These are phyloP conservation scores for Ampelocalamus luodianensis DNA, from an alignment of 176 grass and related monocot species.

Conservation along the genomic window DNA sequence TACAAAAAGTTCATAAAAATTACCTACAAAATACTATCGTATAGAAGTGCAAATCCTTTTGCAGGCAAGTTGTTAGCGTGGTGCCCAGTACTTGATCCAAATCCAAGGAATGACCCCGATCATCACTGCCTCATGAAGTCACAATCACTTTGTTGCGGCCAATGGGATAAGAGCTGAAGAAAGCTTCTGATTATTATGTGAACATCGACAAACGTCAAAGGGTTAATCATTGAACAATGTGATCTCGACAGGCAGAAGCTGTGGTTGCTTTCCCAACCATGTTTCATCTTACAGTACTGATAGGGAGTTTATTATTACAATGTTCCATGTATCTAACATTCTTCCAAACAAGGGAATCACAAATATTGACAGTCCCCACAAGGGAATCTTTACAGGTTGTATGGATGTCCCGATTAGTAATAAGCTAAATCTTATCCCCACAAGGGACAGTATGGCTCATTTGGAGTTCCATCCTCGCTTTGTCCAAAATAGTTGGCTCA, in stretches of 20 bases:
- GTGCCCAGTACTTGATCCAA: not conserved
- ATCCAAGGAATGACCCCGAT: conserved; percentile 20
- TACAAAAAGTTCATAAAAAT: too few relatives aligned
- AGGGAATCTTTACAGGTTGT: not conserved
- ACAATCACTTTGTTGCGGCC: conserved; percentile 12
- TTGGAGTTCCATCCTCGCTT: too few relatives aligned
- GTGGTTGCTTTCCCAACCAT: conserved; percentile 34
- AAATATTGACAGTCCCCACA: too few relatives aligned
- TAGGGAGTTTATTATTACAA: not conserved
- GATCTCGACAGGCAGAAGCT: conserved; percentile 36
- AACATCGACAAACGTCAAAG: not conserved
- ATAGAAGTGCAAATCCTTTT: too few relatives aligned
- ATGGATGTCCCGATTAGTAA: not conserved
- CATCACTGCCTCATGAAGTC: conserved; percentile 37
- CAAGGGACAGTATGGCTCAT: too few relatives aligned
- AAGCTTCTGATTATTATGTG: conserved; percentile 25
- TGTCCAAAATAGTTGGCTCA: too few relatives aligned
- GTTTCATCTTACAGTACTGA: not conserved
- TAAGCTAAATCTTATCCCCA: too few relatives aligned
- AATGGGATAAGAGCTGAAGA: conserved; percentile 8
- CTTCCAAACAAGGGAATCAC: not conserved
- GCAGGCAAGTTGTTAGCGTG: not conserved
- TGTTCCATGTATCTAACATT: not conserved
- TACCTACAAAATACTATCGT: too few relatives aligned
- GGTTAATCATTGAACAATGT: conserved; percentile 3